A percentile compares a stretch with the other conserved stretches of the same genome.
Evolutionary conservation across 371 early-diverging fungal species (phyloP).

Genomic region (Spraguea lophii): DNA sequence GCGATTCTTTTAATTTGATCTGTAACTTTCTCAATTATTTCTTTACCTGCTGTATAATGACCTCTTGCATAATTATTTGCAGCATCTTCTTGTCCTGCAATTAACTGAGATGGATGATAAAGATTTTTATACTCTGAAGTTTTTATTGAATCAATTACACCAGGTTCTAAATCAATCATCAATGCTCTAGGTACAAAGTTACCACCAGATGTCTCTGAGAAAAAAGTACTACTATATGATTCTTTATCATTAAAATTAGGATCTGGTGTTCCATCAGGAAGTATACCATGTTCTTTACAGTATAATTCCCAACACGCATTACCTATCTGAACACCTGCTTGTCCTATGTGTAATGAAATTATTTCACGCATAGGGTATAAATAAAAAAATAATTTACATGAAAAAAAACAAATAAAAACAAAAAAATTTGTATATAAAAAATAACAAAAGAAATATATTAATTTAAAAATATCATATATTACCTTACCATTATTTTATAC

Average conservation of each 20-base stretch:
- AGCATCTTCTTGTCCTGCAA: conserved; percentile 92
- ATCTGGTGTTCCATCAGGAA: conserved; percentile 59
- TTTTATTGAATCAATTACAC: conserved; percentile 83
- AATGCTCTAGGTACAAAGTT: conserved; percentile 94
- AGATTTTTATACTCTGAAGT: conserved; percentile 75
- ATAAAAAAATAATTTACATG: conserved; percentile 8
- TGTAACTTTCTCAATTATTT: conserved; percentile 74
- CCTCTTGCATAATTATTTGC: conserved; percentile 99
- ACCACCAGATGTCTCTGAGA: conserved; percentile 73
- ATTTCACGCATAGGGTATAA: conserved; percentile 92
- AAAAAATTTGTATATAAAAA: background rate
- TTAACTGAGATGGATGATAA: conserved; percentile 92
- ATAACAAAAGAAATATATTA: background rate
- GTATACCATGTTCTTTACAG: conserved; percentile 82
- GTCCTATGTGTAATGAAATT: conserved; percentile 80
- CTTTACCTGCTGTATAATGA: conserved; percentile 94
- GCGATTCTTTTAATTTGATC: conserved; percentile 85
- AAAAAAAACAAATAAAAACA: conserved; percentile 1
- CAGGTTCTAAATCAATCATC: conserved; percentile 86
- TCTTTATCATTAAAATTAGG: conserved; percentile 49
- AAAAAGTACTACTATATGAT: conserved; percentile 75
- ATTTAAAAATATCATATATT: background rate
- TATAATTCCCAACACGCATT: conserved; percentile 98
- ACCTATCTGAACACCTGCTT: conserved; percentile 99
- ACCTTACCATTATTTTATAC: background rate